Conservation (phyloP, 1,139 yeast genomes). For the Geotrichum restrictum region DNA sequence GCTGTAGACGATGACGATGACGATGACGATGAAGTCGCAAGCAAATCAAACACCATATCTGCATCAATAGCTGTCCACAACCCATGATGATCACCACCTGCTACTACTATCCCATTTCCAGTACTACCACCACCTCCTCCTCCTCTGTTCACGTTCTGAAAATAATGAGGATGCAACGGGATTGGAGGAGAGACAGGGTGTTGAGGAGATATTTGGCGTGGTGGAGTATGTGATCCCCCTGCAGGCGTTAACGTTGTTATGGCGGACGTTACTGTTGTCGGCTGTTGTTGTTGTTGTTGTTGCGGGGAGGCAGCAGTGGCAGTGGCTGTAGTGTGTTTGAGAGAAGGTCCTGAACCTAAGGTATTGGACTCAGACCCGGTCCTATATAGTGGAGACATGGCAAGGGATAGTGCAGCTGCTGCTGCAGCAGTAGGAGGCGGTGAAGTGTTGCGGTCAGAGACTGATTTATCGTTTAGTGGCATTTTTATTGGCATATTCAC, state of each 20-base stretch:
- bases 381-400: not conserved
- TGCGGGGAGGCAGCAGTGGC: too few relatives aligned
- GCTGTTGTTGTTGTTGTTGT: too few relatives aligned
- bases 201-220: conserved; percentile 2
- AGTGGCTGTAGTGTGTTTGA: too few relatives aligned
- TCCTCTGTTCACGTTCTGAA: not conserved
- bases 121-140: not conserved
- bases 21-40: conserved; percentile 22
- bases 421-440: conserved; percentile 13
- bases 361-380: not conserved
- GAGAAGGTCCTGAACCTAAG: not conserved
- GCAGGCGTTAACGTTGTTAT: too few relatives aligned
- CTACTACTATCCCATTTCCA: not conserved
- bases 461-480: conserved; percentile 1
- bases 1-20: not conserved
- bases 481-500: not conserved
- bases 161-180: not conserved
- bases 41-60: conserved; percentile 38
- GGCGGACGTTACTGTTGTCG: too few relatives aligned
- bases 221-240: conserved; percentile 4
- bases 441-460: conserved; percentile 1
- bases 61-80: conserved; percentile 34
- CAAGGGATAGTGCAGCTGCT: conserved; percentile 11
- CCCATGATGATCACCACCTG: not conserved
- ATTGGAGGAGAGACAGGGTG: conserved; percentile 2